phyloP scores from a whole-genome alignment of 2,329 filamentous ascomycete species.

The Dendrostoma leiphaemia region DNA sequence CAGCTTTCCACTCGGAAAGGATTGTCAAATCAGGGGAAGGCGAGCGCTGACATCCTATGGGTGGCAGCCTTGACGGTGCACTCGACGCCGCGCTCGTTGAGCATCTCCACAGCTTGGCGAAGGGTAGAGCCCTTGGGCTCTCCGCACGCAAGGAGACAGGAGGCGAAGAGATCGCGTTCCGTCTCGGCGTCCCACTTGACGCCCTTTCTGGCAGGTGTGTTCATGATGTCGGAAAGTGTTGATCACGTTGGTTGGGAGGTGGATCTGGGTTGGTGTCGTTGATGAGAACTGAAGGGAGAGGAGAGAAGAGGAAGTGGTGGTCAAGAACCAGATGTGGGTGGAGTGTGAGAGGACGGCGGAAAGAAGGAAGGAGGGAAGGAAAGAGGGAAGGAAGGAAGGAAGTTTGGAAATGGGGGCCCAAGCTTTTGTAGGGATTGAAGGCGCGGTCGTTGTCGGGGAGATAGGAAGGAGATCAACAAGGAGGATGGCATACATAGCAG shows the following conservation, averaged over 20 bases:
- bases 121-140: conserved; percentile 25
- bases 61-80: conserved; percentile 13
- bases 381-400: not conserved
- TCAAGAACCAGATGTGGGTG: not conserved
- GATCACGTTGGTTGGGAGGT: conserved; percentile 8
- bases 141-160: conserved; percentile 22
- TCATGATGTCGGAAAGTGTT: conserved; percentile 1
- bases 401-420: no score
- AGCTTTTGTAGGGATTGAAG: no score
- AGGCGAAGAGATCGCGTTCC: conserved; percentile 28
- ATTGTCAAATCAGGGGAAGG: not conserved
- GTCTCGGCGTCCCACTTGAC: conserved; percentile 27
- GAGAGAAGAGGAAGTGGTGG: conserved; percentile 6
- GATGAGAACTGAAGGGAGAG: not conserved
- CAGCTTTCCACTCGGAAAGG: not conserved
- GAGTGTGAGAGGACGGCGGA: not conserved
- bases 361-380: not conserved
- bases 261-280: not conserved
- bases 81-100: conserved; percentile 14
- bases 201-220: conserved; percentile 8
- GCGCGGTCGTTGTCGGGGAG: not conserved
- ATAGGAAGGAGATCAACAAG: not conserved
- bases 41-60: conserved; percentile 10
- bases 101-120: conserved; percentile 22
- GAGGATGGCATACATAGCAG: conserved; percentile 36